phyloP scores from a whole-genome alignment of 179 eudicot species.

The Sideroxylon spinosum region DNA sequence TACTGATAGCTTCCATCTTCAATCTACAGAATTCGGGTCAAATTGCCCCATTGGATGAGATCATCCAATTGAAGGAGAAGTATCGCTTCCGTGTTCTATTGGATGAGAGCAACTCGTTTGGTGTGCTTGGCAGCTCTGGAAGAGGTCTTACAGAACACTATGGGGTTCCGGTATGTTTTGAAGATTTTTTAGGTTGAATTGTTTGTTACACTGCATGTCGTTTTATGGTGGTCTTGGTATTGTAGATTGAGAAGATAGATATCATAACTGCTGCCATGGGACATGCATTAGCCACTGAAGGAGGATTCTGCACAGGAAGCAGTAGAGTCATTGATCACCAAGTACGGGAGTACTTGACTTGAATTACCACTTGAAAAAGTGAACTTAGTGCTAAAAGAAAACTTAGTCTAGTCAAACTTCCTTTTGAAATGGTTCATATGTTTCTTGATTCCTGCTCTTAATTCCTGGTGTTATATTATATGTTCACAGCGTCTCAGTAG shows the following conservation, averaged over 20 bases:
- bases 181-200: slow-evolving; percentile 9
- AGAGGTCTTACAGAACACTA: slow-evolving; percentile 84
- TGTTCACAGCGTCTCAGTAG: slow-evolving; percentile 83
- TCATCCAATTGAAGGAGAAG: slow-evolving; percentile 76
- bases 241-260: slow-evolving; percentile 82
- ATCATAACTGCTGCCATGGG: slow-evolving; percentile 94
- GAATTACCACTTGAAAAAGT: background rate
- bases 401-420: background rate
- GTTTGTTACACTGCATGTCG: slow-evolving; percentile 7
- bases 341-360: slow-evolving; percentile 34
- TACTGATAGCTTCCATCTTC: background rate
- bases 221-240: slow-evolving; percentile 6
- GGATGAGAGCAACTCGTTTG: slow-evolving; percentile 93
- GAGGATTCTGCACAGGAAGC: slow-evolving; percentile 96
- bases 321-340: slow-evolving; percentile 88
- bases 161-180: slow-evolving; percentile 64
- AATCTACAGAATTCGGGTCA: slow-evolving; percentile 82
- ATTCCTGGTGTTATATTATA: background rate
- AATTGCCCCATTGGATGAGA: slow-evolving; percentile 87
- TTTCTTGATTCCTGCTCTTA: background rate
- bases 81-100: slow-evolving; percentile 75
- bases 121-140: slow-evolving; percentile 83
- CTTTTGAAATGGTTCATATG: background rate
- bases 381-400: background rate
- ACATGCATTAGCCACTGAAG: slow-evolving; percentile 87